Conservation (phyloP, 179 eudicot genomes). For the Corrigiola litoralis region DNA sequence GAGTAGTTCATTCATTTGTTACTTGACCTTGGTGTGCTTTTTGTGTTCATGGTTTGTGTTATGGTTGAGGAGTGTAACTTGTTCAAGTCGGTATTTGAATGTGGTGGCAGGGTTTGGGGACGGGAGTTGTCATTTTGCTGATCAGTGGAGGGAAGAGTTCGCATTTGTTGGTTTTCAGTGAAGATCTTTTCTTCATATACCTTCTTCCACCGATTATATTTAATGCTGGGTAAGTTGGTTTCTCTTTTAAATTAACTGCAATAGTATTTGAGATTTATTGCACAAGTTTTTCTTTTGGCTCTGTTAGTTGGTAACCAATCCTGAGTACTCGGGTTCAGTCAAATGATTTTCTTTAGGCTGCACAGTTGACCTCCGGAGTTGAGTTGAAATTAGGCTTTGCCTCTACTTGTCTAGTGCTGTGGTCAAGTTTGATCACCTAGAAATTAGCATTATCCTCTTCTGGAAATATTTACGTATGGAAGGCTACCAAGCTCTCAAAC, state of each 20-base stretch:
- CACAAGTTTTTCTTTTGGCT: not conserved
- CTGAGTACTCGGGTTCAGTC: too few species aligned
- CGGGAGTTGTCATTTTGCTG: conserved; percentile 76
- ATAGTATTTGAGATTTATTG: not conserved
- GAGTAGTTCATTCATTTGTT: conserved; percentile 20
- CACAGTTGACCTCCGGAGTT: too few species aligned
- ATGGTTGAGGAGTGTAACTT: not conserved
- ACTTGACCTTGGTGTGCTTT: not conserved
- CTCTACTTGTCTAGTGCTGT: too few species aligned
- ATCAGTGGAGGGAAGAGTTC: conserved; percentile 76
- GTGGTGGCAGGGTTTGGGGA: conserved; percentile 65
- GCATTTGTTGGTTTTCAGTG: conserved; percentile 87
- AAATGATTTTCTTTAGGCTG: too few species aligned
- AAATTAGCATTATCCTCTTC: too few species aligned
- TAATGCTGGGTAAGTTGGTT: conserved; percentile 76
- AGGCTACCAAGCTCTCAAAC: too few species aligned
- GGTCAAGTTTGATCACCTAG: too few species aligned
- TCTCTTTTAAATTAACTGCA: not conserved
- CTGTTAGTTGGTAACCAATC: conserved; percentile 2
- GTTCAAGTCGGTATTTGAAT: not conserved
- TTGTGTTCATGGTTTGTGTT: not conserved
- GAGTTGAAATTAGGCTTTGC: too few species aligned
- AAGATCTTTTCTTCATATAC: conserved; percentile 97
- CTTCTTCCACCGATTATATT: conserved; percentile 98
- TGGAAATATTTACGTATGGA: too few species aligned